Conservation (phyloP, 208 protist species). For the Trypanosoma scelopori region DNA sequence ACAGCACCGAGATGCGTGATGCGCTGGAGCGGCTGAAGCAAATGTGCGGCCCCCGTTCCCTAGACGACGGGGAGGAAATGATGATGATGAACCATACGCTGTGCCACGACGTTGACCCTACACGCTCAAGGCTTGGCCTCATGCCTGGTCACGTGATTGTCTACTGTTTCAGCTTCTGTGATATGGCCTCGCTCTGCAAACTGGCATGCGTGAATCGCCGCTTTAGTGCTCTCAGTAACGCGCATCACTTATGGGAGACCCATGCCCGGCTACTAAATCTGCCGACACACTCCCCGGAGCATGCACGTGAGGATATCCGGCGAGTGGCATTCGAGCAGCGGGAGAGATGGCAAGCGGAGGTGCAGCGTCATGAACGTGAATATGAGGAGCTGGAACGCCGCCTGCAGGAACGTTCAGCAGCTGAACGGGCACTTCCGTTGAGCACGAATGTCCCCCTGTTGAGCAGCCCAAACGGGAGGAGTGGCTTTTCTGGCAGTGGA, state of each 20-base stretch:
- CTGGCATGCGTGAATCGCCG: conserved; percentile 25
- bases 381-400: conserved; percentile 36
- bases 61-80: conserved; percentile 39
- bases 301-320: conserved; percentile 18
- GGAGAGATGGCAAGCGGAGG: conserved; percentile 25
- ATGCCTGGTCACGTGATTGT: conserved; percentile 33
- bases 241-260: conserved; percentile 22
- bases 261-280: conserved; percentile 24
- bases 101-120: background rate
- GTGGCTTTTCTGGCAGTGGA: background rate
- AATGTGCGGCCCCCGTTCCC: conserved; percentile 21
- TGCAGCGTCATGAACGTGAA: conserved; percentile 24
- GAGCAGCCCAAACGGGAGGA: background rate
- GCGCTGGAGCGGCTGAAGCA: conserved; percentile 29
- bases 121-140: conserved; percentile 8
- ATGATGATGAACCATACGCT: conserved; percentile 2
- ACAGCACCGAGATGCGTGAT: conserved; percentile 18
- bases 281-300: background rate
- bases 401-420: conserved; percentile 34
- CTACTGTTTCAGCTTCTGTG: conserved; percentile 35
- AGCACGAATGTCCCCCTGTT: conserved; percentile 36
- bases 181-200: conserved; percentile 22
- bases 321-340: conserved; percentile 1
- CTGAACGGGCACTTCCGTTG: conserved; percentile 36
- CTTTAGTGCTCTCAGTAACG: conserved; percentile 27